Base-by-base conservation (phyloP, 148 eudicot genomes). In the Amaranthus palmeri region DNA sequence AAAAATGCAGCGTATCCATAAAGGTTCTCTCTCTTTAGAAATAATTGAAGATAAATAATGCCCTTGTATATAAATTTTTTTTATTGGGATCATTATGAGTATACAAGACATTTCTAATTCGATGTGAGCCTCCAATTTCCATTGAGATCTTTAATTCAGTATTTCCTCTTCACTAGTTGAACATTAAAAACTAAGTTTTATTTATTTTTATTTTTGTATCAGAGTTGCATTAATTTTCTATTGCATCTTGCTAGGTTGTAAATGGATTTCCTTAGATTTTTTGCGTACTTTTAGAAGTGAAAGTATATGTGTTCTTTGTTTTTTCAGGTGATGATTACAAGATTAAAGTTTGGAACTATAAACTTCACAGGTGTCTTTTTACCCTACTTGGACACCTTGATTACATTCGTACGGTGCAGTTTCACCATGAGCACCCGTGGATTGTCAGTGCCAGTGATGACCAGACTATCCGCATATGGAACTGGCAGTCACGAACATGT, bases 361-460 rank as follows among this genome's bases (percentile, higher is more conserved):
- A 93, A 84, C 55, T 86, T 81, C 96, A 90, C 68, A 80, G 95
- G 72, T 90, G 98, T 76, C 83, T 93, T 11, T 93, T 93, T 76
- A 88, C 96, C 42, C 92, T 93, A 61, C 96, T 93, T 70, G 96
- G 98, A 25, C 98, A 93, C 79, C 98, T 90, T 67, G 98, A 93
- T 80, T 90, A 93, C 77, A 93, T 93, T 78, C 87, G 98, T 46
- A 93, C 98, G 3, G 98, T 93, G 68, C 98, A 90, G 74, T 93
- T 93, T 74, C 96, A 93, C 82, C 96, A 93, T 77, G 96, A 90
- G 80, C 66, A 72, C 74, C 98, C 96, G 10, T 93, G 98, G 98
- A 93, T 93, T 57, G 93, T 93, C 62, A 93, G 98, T 82, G 90
- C 98, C 40, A 90, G 98, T 83, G 96, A 93, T 85, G 98, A 93